These are phyloP conservation scores for Penicillium longicatenatum DNA, from an alignment of 495 filamentous ascomycete genomes.

Conservation along the genomic window DNA sequence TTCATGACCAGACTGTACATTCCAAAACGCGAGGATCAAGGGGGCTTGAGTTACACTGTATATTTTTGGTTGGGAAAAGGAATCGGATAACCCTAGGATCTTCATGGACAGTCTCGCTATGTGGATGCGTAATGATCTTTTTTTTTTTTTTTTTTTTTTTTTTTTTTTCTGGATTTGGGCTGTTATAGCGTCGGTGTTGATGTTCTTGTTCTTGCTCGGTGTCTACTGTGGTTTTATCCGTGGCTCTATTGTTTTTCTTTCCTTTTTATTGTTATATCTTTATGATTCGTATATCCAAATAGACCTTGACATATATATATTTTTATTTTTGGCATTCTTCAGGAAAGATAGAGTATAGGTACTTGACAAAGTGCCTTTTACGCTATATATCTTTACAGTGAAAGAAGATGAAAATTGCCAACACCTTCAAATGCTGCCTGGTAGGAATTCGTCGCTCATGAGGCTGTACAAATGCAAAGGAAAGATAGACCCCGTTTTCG, in stretches of 20 bases:
- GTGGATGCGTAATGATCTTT: slow-evolving; percentile 13
- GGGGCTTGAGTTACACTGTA: not conserved
- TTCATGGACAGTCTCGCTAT: slow-evolving; percentile 1
- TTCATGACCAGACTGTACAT: not conserved
- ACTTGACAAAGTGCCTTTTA: not conserved
- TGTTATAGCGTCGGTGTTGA: slow-evolving; percentile 22
- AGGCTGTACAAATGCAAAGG: slow-evolving; percentile 16
- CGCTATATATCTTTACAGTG: not conserved
- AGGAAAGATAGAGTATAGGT: not conserved
- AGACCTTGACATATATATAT: slow-evolving; percentile 6
- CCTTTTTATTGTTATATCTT: slow-evolving; percentile 1
- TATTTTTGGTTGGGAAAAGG: not conserved
- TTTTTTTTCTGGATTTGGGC: not conserved
- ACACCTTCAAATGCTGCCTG: slow-evolving; percentile 1
- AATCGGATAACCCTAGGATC: not conserved
- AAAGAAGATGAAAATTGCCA: not conserved
- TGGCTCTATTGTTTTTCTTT: not conserved
- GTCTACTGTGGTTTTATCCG: slow-evolving; percentile 7
- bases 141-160: slow-evolving; percentile 5
- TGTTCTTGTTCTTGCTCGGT: slow-evolving; percentile 4
- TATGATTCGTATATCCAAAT: slow-evolving; percentile 3
- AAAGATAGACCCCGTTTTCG: not conserved
- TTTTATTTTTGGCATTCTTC: not conserved
- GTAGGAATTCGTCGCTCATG: slow-evolving; percentile 19
- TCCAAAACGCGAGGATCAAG: not conserved